Evolutionary conservation across 768 basidiomycete genomes (phyloP), one percentile per base, ranked within the genome.

Genomic region (Tubosaeta brunneosetosa): DNA sequence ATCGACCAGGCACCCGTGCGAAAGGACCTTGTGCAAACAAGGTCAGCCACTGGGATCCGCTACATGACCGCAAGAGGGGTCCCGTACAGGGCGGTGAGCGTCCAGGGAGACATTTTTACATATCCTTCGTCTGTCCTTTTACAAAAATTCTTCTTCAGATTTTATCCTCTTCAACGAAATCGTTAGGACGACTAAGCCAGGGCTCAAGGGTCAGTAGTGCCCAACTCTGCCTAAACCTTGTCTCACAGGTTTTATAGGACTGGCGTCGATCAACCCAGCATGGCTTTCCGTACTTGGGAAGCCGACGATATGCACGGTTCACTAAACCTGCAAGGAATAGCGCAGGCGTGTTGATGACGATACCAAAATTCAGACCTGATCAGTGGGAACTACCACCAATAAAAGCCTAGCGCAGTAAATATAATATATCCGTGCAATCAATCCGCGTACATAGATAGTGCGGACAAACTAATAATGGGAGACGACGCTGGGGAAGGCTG

Each of bases 1-100:
- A 91, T 98, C 58, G 94, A 99, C 68, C 92, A 95, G 69, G 84
- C 97, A 13, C 97, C 97, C 8, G 79, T 94, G 13, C 84, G 97
- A 26, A 91, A 88, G 64, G 95, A 98, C 65, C 68, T 91, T 33
- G 76, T 85, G 13, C 78, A 84, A 42, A 82, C 81, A 55, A 72
- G 76, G 44, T 71, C 75, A 13, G 73, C 78, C 3, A 74, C 78
- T 12, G 90, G 88, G 5, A 71, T 77, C 41, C 85, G 91, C 59
- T 90, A 78, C 66, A 75, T 86, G 9, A 91, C 84, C 25, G 80
- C 87, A 0, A 85, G 83, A 61, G 88, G 87, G 8, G 82, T 98
- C n/a, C 74, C 93, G 0, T 99, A 98, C 67, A 80, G 77, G 46
- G 87, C 93, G 1, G 62, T 93, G 47, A 88, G 90, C 2, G 76